These are phyloP conservation scores for Quercus berberidifolia DNA, from an alignment of 306 rosid genomes.

Conservation along the genomic window DNA sequence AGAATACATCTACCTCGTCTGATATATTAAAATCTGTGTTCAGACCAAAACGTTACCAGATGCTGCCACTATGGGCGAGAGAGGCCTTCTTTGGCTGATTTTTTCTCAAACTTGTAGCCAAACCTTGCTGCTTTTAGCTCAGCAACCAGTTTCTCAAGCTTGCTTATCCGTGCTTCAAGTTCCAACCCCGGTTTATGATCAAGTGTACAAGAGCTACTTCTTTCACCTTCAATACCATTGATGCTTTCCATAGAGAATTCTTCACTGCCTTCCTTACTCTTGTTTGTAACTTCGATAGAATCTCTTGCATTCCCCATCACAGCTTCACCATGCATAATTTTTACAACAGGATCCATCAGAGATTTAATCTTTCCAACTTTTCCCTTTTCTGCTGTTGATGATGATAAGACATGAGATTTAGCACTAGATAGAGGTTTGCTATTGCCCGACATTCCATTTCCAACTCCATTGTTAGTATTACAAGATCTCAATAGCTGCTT, in stretches of 20 bases:
- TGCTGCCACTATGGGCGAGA: too few species aligned
- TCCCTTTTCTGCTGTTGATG: neutral
- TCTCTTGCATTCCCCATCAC: neutral
- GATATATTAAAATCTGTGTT: too few species aligned
- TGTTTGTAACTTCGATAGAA: conserved; percentile 1
- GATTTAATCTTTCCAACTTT: neutral
- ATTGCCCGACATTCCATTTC: neutral
- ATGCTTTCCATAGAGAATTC: neutral
- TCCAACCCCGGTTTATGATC: neutral
- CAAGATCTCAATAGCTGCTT: neutral
- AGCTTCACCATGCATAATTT: neutral
- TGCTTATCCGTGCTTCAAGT: conserved; percentile 1
- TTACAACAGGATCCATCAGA: neutral
- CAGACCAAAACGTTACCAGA: too few species aligned
- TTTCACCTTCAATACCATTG: neutral
- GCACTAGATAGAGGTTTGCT: neutral
- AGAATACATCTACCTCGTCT: too few species aligned
- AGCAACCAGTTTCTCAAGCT: neutral
- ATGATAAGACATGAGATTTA: neutral
- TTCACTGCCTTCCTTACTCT: neutral
- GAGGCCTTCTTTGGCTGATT: neutral
- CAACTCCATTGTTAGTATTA: neutral
- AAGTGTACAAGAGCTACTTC: neutral
- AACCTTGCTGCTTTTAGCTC: neutral
- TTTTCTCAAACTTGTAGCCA: conserved; percentile 5